phyloP scores from a whole-genome alignment of 345 rosid genomes.

The Citrus reticulata region DNA sequence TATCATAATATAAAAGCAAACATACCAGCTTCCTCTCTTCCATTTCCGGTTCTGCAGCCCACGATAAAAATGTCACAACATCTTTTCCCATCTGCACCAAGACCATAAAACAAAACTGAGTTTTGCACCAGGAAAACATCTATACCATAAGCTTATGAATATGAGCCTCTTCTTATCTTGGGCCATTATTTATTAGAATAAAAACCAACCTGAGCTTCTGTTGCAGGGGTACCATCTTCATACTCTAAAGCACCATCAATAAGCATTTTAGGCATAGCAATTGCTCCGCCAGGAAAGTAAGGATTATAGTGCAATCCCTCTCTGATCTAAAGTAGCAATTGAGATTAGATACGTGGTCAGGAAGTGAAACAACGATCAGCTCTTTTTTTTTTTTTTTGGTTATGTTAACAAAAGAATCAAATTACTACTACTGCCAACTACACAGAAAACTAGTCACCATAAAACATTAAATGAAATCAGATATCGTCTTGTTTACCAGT shows the following conservation, averaged over 20 bases:
- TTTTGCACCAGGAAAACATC: background rate
- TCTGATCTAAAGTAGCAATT: constrained; percentile 54
- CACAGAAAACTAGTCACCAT: background rate
- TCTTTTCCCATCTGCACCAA: constrained; percentile 95
- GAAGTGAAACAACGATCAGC: background rate
- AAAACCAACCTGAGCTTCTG: constrained; percentile 88
- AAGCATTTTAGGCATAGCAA: constrained; percentile 99
- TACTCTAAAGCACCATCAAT: constrained; percentile 96
- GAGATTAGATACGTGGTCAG: background rate
- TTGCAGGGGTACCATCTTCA: constrained; percentile 96
- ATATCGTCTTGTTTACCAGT: background rate
- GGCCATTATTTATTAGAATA: background rate
- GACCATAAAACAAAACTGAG: constrained; percentile 4
- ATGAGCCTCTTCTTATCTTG: background rate
- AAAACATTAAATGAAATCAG: background rate
- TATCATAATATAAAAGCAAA: background rate
- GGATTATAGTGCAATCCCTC: constrained; percentile 97
- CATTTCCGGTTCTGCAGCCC: constrained; percentile 99
- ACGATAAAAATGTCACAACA: constrained; percentile 78
- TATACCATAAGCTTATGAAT: background rate
- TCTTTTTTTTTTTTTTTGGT: background rate
- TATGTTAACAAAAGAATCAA: background rate
- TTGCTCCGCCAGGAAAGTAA: constrained; percentile 99
- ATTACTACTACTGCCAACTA: background rate
- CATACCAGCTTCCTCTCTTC: constrained; percentile 96